These are phyloP conservation scores for Hsuehochloa calcarea DNA, from an alignment of 176 grass and related monocot species.

Conservation along the genomic window DNA sequence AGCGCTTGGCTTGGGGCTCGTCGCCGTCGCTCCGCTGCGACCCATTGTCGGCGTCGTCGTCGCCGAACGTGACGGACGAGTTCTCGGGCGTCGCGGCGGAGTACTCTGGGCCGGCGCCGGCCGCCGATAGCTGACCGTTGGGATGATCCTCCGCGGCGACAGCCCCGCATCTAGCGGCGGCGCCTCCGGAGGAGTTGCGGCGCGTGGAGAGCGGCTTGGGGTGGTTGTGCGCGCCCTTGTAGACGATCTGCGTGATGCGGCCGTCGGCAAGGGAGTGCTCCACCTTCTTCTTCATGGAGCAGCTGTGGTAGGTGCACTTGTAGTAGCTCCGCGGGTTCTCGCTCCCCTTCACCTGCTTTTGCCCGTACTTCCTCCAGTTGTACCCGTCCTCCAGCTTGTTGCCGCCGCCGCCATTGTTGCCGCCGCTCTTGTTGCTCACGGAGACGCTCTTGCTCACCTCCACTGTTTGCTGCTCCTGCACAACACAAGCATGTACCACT, in stretches of 20 bases:
- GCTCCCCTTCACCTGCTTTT: slow-evolving; percentile 96
- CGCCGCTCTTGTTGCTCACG: neutral
- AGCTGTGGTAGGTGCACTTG: slow-evolving; percentile 84
- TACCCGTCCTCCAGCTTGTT: slow-evolving; percentile 69
- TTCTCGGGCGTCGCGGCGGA: slow-evolving; percentile 53
- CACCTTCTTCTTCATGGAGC: slow-evolving; percentile 94
- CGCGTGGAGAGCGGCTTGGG: slow-evolving; percentile 66
- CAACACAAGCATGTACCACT: neutral
- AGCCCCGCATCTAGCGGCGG: neutral
- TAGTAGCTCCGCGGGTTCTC: slow-evolving; percentile 96
- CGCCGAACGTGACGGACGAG: slow-evolving; percentile 63
- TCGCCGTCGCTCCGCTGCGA: slow-evolving; percentile 39
- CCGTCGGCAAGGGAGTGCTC: slow-evolving; percentile 71
- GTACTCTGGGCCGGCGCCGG: slow-evolving; percentile 15
- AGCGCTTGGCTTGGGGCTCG: slow-evolving; percentile 56
- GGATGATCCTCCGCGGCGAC: neutral
- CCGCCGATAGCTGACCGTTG: neutral
- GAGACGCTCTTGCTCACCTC: slow-evolving; percentile 1
- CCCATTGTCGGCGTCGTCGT: slow-evolving; percentile 50
- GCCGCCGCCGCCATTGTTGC: neutral
- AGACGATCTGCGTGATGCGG: slow-evolving; percentile 80
- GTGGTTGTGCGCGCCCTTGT: slow-evolving; percentile 90
- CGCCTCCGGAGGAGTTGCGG: slow-evolving; percentile 22
- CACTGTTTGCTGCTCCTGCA: slow-evolving; percentile 18
- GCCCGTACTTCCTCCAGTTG: slow-evolving; percentile 98